Evolutionary conservation across 257 asterid species (phyloP), one percentile per base, ranked within the genome.

Genomic region (Apocynum venetum): DNA sequence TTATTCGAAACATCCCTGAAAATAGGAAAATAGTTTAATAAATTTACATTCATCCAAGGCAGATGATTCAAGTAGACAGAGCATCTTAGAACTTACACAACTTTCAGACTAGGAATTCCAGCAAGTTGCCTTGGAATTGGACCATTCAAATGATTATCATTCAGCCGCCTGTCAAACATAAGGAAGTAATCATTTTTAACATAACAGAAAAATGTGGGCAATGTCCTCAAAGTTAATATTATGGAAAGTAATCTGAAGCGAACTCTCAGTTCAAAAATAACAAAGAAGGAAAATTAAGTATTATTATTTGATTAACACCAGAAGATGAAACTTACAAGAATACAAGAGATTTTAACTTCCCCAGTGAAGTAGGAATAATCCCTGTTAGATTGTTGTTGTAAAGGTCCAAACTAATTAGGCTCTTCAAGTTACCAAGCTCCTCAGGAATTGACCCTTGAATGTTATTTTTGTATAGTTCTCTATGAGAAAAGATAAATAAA

Each of bases 341-440:
- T 51, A 92, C 97, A 7, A 94, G 97, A 74, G 86, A 83, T 77
- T 94, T 90, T 90, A 94, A 84, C 49, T 90, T 89, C 76, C 93
- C 98, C 77, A 94, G 83, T 47, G 97, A 87, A 48, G 86, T 78
- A 43, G 98, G 98, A 78, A 94, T 84, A 51, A 76, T 79, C 67
- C 98, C 98, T 11, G 98, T 83, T 56, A 92, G 81, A 76, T 94
- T 94, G 83, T 92, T 92, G 96, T 92, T 91, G 85, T 94, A 94
- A 64, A 94, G 88, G 81, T 94, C 98, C 97, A 94, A 85, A 82
- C 98, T 94, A 72, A 92, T 91, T 77, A 94, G 85, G 90, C 84
- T 90, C 89, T 90, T 94, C 89, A 94, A 84, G 80, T 86, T 86
- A 46, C 98, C 97, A 36, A 94, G 89, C 87, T 94, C 98, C 36